phyloP scores from a whole-genome alignment of 768 basidiomycete species.

The Russula virescens region DNA sequence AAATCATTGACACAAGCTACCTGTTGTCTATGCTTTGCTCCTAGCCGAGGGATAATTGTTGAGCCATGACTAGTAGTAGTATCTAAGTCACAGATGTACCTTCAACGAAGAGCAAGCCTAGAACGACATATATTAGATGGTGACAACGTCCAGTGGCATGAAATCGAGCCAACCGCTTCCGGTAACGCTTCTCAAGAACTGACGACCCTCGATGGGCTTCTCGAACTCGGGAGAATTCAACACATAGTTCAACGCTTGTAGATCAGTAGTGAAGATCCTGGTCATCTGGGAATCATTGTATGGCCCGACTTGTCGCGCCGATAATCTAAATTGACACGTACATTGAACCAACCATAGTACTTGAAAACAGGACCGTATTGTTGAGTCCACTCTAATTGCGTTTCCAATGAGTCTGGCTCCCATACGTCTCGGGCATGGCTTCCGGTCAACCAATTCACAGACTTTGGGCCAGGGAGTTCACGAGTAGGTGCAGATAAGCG shows the following conservation, averaged over 20 bases:
- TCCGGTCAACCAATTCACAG: conserved; percentile 15
- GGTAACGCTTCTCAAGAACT: not conserved
- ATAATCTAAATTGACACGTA: not conserved
- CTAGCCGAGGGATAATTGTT: not conserved
- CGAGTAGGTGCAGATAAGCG: conserved; percentile 4
- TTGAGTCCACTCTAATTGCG: conserved; percentile 6
- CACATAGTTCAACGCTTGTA: conserved; percentile 15
- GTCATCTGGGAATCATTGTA: not conserved
- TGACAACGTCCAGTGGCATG: not conserved
- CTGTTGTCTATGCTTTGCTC: conserved; percentile 13
- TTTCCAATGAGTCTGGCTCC: conserved; percentile 10
- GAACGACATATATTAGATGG: not conserved
- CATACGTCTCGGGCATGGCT: conserved; percentile 1
- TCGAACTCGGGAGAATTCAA: conserved; percentile 15
- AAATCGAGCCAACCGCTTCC: conserved; percentile 11
- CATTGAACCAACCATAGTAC: conserved; percentile 16
- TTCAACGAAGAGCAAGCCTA: conserved; percentile 18
- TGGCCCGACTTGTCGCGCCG: not conserved
- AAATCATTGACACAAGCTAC: not conserved
- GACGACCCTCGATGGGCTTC: not conserved
- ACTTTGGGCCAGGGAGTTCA: conserved; percentile 15
- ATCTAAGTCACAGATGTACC: conserved; percentile 1
- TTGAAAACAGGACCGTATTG: conserved; percentile 12
- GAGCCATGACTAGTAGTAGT: not conserved
- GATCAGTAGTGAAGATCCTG: conserved; percentile 2